Evolutionary conservation across 2,329 filamentous ascomycete genomes (phyloP).

Genomic region (Colletotrichum sp.): DNA sequence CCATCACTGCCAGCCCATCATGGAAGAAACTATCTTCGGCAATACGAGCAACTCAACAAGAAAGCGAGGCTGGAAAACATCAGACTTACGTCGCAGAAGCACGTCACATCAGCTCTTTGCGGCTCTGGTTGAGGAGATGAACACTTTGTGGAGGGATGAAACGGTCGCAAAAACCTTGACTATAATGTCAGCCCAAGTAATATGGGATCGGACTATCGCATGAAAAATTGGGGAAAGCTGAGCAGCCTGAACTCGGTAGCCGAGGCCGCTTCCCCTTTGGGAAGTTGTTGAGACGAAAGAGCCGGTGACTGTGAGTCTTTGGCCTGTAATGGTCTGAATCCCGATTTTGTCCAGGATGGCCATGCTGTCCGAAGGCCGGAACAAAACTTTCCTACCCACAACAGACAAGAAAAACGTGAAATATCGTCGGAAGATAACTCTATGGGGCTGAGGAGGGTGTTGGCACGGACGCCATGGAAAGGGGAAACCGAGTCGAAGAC

Average conservation of each 20-base stretch:
- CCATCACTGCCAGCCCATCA: conserved; percentile 7
- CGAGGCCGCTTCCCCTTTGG: not conserved
- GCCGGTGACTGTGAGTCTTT: not conserved
- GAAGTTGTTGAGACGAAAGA: conserved; percentile 8
- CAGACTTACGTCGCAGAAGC: conserved; percentile 1
- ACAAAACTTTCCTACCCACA: not conserved
- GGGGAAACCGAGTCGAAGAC: not conserved
- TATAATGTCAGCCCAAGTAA: conserved; percentile 3
- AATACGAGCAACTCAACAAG: not conserved
- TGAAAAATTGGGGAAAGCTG: not conserved
- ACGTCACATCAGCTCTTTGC: conserved; percentile 2
- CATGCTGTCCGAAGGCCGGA: conserved; percentile 1
- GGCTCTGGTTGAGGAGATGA: conserved; percentile 12
- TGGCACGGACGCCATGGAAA: not conserved
- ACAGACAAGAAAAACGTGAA: conserved; percentile 6
- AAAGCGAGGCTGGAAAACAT: not conserved
- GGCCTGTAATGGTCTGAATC: not conserved
- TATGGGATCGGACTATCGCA: not conserved
- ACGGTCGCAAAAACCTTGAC: conserved; percentile 1
- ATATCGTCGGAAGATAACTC: conserved; percentile 16
- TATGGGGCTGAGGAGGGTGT: conserved; percentile 4
- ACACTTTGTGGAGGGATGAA: conserved; percentile 14
- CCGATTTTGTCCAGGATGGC: not conserved
- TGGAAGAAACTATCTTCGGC: not conserved
- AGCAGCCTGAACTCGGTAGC: not conserved